These are phyloP conservation scores for Dendrobium huoshanense DNA, from an alignment of 106 monocot genomes.

Conservation along the genomic window DNA sequence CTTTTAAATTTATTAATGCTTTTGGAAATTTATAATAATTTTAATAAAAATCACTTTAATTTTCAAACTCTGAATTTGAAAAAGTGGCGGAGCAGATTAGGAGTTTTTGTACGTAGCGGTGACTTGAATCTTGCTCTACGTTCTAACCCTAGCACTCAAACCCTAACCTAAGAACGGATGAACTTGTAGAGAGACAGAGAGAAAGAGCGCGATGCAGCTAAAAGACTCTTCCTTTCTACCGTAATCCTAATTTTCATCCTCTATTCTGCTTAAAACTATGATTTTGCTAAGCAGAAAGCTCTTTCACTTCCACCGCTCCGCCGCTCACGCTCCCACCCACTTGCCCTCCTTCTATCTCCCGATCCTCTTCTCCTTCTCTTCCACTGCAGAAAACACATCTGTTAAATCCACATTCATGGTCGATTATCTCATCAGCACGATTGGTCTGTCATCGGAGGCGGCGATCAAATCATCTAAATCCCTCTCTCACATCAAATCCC, in stretches of 20 bases:
- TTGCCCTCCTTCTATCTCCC: background rate
- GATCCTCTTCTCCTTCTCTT: background rate
- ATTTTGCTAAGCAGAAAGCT: background rate
- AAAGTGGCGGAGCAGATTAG: too few species aligned
- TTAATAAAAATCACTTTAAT: too few species aligned
- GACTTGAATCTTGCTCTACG: too few species aligned
- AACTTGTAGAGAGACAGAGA: too few species aligned
- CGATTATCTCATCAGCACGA: slow-evolving; percentile 11
- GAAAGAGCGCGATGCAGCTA: background rate
- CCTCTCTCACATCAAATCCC: slow-evolving; percentile 9
- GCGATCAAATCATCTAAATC: slow-evolving; percentile 7
- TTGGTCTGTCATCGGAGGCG: slow-evolving; percentile 5
- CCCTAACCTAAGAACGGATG: too few species aligned
- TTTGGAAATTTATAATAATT: too few species aligned
- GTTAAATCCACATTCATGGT: background rate
- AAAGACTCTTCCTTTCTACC: background rate
- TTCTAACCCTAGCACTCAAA: too few species aligned
- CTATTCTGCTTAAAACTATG: background rate
- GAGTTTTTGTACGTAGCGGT: too few species aligned
- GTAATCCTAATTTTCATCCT: background rate
- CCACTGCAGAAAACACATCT: background rate
- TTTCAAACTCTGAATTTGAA: too few species aligned
- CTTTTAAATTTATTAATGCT: too few species aligned
- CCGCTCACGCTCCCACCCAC: background rate
- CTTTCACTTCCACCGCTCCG: background rate